Evolutionary conservation across 2,329 filamentous ascomycete species (phyloP).

Genomic region (Aspergillus oerlinghausenensis): DNA sequence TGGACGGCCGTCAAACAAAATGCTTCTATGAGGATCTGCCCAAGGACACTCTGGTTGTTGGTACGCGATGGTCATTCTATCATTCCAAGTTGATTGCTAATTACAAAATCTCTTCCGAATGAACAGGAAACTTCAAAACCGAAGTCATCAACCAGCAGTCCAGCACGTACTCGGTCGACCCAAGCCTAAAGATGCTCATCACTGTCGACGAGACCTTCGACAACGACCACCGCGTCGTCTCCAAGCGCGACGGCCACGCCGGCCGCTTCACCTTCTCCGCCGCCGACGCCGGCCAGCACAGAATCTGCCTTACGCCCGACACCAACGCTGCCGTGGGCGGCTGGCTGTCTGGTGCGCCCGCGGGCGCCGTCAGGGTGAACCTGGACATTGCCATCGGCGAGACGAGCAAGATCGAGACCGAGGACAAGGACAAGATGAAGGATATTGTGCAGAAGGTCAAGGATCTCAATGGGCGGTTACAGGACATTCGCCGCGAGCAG

Average conservation of each 20-base stretch:
- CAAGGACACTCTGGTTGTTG: slow-evolving; percentile 94
- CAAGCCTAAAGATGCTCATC: slow-evolving; percentile 77
- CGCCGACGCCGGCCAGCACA: slow-evolving; percentile 90
- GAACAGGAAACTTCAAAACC: slow-evolving; percentile 73
- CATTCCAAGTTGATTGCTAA: neutral
- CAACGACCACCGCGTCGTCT: slow-evolving; percentile 93
- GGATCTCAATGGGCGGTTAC: slow-evolving; percentile 80
- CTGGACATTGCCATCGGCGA: slow-evolving; percentile 93
- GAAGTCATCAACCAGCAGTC: slow-evolving; percentile 74
- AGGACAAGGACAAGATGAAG: slow-evolving; percentile 87
- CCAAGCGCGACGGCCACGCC: slow-evolving; percentile 67
- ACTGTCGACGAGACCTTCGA: slow-evolving; percentile 96
- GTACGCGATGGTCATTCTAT: slow-evolving; percentile 41
- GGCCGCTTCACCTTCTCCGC: slow-evolving; percentile 96
- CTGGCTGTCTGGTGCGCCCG: slow-evolving; percentile 66
- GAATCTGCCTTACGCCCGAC: slow-evolving; percentile 88
- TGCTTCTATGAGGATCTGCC: slow-evolving; percentile 98
- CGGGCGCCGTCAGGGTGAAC: slow-evolving; percentile 75
- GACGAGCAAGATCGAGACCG: slow-evolving; percentile 87
- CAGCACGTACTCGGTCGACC: slow-evolving; percentile 66
- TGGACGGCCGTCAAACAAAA: slow-evolving; percentile 79
- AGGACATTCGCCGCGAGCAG: slow-evolving; percentile 90
- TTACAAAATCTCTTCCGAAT: neutral
- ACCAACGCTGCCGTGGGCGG: slow-evolving; percentile 61
- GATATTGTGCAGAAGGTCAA: slow-evolving; percentile 83